These are phyloP conservation scores for Ceratopteris richardii DNA, from an alignment of 75 land plant species.

Conservation along the genomic window DNA sequence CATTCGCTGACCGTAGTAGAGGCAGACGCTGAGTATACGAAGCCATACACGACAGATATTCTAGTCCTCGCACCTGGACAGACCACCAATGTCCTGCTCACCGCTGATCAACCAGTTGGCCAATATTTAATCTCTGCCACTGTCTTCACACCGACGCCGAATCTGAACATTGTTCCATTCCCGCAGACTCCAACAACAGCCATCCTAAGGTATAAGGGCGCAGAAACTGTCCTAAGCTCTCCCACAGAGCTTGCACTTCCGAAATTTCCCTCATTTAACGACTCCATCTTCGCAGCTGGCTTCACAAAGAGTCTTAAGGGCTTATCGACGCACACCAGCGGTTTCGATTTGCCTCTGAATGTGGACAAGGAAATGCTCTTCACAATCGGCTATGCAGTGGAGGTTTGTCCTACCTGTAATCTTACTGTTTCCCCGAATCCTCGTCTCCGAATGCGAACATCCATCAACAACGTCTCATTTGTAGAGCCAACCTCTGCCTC, in stretches of 20 bases:
- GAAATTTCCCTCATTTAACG: conserved; percentile 31
- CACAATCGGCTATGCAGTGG: conserved; percentile 29
- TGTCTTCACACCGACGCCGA: conserved; percentile 5
- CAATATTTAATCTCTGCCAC: background rate
- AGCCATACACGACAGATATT: conserved; percentile 4
- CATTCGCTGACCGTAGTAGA: no score
- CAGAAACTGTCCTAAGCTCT: background rate
- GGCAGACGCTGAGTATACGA: no score
- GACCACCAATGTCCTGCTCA: conserved; percentile 24
- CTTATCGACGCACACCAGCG: background rate
- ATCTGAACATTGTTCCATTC: conserved; percentile 6
- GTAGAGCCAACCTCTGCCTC: conserved; percentile 9
- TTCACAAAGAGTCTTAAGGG: conserved; percentile 10
- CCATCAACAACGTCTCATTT: conserved; percentile 52
- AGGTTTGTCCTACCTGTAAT: conserved; percentile 15
- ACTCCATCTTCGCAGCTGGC: conserved; percentile 30
- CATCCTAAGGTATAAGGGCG: conserved; percentile 22
- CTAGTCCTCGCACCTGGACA: conserved; percentile 26
- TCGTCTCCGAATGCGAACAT: conserved; percentile 11
- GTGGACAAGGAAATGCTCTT: conserved; percentile 35
- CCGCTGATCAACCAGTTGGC: conserved; percentile 10
- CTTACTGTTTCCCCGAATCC: background rate
- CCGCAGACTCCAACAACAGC: conserved; percentile 39
- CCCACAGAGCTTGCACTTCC: conserved; percentile 16
- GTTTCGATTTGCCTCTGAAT: conserved; percentile 1